Evolutionary conservation across 306 rosid species (phyloP).

Genomic region (Prunus mongolica): DNA sequence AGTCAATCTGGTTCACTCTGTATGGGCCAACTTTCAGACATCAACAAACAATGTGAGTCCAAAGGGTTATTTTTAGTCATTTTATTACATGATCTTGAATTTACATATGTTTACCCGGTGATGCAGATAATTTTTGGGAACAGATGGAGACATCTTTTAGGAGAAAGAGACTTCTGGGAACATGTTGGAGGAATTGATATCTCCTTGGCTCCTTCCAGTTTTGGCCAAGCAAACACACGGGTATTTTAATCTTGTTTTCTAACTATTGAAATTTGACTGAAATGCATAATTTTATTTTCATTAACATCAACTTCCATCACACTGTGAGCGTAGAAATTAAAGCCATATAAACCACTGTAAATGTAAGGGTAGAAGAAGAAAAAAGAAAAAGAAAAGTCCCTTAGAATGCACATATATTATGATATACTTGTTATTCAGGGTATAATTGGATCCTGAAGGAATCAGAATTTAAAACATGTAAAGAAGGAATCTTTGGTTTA

Average conservation of each 20-base stretch:
- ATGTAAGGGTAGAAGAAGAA: background rate
- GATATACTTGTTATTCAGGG: background rate
- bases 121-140: slow-evolving; percentile 91
- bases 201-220: slow-evolving; percentile 89
- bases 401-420: background rate
- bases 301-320: background rate
- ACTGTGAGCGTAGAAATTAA: background rate
- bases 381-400: background rate
- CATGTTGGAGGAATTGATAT: slow-evolving; percentile 89
- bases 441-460: background rate
- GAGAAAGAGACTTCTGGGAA: slow-evolving; percentile 94
- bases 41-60: slow-evolving; percentile 81
- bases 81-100: background rate
- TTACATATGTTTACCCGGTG: slow-evolving; percentile 25
- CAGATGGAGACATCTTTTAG: slow-evolving; percentile 93
- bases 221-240: slow-evolving; percentile 97
- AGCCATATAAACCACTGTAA: background rate
- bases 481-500: background rate
- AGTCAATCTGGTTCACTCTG: slow-evolving; percentile 77
- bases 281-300: background rate
- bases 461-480: background rate
- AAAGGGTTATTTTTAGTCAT: background rate
- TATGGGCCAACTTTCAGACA: slow-evolving; percentile 98
- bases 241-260: slow-evolving; percentile 33
- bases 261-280: background rate